Percentiles rank a stretch among this genome's conserved stretches.
phyloP scores from a whole-genome alignment of 257 asterid species.

The Solanum ahanhuiri region DNA sequence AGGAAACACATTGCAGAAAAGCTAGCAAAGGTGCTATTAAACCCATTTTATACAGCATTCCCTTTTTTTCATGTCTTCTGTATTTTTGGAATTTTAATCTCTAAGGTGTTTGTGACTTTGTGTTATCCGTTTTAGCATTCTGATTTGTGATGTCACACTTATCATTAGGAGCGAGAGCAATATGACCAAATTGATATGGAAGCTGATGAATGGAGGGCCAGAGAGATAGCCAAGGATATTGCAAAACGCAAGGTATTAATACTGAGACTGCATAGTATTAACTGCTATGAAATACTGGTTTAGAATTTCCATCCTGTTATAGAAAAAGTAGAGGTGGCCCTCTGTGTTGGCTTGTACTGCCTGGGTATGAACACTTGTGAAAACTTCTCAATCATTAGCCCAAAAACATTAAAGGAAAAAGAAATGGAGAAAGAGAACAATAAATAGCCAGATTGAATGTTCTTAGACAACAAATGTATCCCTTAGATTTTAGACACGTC shows the following conservation, averaged over 20 bases:
- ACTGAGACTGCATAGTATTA: background rate
- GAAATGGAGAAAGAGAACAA: background rate
- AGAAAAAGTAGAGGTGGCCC: background rate
- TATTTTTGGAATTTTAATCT: background rate
- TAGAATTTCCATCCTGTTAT: background rate
- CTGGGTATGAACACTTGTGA: background rate
- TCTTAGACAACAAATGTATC: background rate
- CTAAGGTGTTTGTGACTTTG: background rate
- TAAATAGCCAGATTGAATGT: background rate
- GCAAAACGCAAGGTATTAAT: constrained; percentile 65
- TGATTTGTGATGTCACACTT: background rate
- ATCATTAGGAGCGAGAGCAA: constrained; percentile 50
- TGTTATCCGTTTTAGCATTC: background rate
- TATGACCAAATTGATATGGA: constrained; percentile 62
- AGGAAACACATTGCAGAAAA: constrained; percentile 58
- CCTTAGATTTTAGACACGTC: background rate
- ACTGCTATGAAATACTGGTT: background rate
- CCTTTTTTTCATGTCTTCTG: background rate
- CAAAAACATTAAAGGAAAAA: background rate
- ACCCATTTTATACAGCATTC: background rate
- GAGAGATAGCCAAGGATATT: constrained; percentile 73
- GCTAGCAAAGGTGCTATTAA: constrained; percentile 38
- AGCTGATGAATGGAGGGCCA: constrained; percentile 95
- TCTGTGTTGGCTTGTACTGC: background rate
- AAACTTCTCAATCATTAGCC: background rate